These are phyloP conservation scores for Yamadazyma atmosphaerica DNA, from an alignment of 1,139 yeast genomes.

Conservation along the genomic window DNA sequence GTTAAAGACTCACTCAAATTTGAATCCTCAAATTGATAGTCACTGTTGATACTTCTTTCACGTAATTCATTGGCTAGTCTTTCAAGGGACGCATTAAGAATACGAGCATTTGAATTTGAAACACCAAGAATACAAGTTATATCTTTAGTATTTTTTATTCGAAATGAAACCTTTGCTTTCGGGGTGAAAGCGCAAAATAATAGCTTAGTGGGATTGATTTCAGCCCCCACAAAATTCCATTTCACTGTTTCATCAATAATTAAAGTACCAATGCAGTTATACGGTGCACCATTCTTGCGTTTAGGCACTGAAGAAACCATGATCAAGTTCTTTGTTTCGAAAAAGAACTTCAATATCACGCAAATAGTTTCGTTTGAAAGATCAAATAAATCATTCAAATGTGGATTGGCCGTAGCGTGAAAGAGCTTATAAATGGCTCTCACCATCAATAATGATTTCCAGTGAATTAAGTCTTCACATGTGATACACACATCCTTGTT, in stretches of 20 bases:
- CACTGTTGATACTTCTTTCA: too few species aligned
- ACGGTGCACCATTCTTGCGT: slow-evolving; percentile 1
- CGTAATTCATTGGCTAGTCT: neutral
- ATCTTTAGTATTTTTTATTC: neutral
- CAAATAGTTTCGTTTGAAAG: slow-evolving; percentile 1
- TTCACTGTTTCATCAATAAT: neutral
- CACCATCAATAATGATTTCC: slow-evolving; percentile 1
- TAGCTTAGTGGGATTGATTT: neutral
- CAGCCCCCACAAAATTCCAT: neutral
- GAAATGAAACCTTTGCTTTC: neutral
- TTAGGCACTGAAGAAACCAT: neutral
- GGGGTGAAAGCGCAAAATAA: neutral
- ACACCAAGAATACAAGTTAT: too few species aligned
- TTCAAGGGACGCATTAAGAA: too few species aligned
- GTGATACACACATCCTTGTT: too few species aligned
- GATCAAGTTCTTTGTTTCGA: slow-evolving; percentile 1
- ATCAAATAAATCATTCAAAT: slow-evolving; percentile 4
- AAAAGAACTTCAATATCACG: slow-evolving; percentile 5
- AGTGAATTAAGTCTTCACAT: slow-evolving; percentile 1
- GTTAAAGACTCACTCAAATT: neutral
- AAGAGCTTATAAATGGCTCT: slow-evolving; percentile 7
- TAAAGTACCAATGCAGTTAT: neutral
- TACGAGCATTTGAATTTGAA: too few species aligned
- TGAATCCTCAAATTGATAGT: neutral
- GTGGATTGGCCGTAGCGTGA: neutral